Evolutionary conservation across 768 basidiomycete genomes (phyloP).

Genomic region (Cubamyces lactineus): DNA sequence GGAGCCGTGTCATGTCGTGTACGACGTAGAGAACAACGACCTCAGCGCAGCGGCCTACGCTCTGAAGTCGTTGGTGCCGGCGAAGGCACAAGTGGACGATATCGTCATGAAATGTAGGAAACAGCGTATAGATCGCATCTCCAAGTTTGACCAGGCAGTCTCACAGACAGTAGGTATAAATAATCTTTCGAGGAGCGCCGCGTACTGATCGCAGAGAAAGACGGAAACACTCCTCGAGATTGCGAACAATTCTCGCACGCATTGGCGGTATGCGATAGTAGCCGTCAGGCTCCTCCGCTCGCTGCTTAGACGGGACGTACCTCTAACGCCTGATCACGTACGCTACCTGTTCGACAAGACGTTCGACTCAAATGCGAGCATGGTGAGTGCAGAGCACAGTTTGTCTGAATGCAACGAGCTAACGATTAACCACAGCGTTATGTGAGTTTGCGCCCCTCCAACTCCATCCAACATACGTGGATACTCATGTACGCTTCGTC

Average conservation of each 20-base stretch:
- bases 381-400: slow-evolving; percentile 48
- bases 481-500: not conserved
- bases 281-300: slow-evolving; percentile 70
- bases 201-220: slow-evolving; percentile 33
- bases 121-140: slow-evolving; percentile 49
- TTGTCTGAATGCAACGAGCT: slow-evolving; percentile 10
- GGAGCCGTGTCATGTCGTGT: slow-evolving; percentile 63
- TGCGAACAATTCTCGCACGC: slow-evolving; percentile 62
- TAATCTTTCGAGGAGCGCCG: not conserved
- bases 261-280: slow-evolving; percentile 80
- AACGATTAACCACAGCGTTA: slow-evolving; percentile 49
- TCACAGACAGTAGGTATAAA: slow-evolving; percentile 46
- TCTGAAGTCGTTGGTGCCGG: slow-evolving; percentile 42
- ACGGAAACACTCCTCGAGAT: slow-evolving; percentile 53
- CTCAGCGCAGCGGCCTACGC: slow-evolving; percentile 42
- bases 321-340: slow-evolving; percentile 52
- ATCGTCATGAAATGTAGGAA: slow-evolving; percentile 46
- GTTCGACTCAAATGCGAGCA: slow-evolving; percentile 64
- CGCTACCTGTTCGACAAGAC: slow-evolving; percentile 62
- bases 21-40: slow-evolving; percentile 49
- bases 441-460: slow-evolving; percentile 44
- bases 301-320: slow-evolving; percentile 65
- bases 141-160: slow-evolving; percentile 45
- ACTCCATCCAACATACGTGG: slow-evolving; percentile 17
- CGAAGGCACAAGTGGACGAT: slow-evolving; percentile 37